A percentile compares a stretch with the other conserved stretches of the same genome.
Conservation (phyloP, 768 basidiomycete species). For the Amanita pallidorosea region DNA sequence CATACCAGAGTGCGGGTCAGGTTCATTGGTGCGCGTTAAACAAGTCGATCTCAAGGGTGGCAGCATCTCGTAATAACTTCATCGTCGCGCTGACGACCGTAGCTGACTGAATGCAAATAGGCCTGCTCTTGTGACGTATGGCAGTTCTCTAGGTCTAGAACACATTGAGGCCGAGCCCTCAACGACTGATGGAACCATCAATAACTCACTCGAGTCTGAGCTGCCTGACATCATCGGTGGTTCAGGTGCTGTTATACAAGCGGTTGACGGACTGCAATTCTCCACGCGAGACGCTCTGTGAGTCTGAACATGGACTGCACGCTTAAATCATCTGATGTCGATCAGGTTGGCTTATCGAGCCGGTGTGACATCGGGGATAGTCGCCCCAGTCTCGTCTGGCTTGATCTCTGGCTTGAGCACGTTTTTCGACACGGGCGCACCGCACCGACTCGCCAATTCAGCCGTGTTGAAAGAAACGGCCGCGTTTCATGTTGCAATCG, state of each 20-base stretch:
- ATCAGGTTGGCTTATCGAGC: conserved; percentile 45
- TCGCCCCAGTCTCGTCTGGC: conserved; percentile 37
- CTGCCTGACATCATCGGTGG: conserved; percentile 34
- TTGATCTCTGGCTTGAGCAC: conserved; percentile 49
- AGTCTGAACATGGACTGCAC: conserved; percentile 7
- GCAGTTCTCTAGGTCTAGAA: conserved; percentile 50
- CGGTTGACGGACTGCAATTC: conserved; percentile 67
- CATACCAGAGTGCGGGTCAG: conserved; percentile 14
- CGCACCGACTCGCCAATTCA: conserved; percentile 42
- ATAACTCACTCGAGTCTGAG: conserved; percentile 30
- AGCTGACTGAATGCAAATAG: conserved; percentile 17
- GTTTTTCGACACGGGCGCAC: conserved; percentile 44
- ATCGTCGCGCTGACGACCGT: conserved; percentile 10
- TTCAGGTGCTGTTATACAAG: conserved; percentile 32
- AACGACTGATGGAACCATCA: conserved; percentile 49
- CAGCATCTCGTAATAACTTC: conserved; percentile 38
- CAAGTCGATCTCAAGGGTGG: conserved; percentile 59
- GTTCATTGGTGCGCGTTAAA: conserved; percentile 11
- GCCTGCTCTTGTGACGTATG: conserved; percentile 54
- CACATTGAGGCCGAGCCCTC: conserved; percentile 50
- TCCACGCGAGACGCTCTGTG: conserved; percentile 44
- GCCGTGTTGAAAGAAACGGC: conserved; percentile 50
- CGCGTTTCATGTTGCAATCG: conserved; percentile 53
- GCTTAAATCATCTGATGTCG: background rate
- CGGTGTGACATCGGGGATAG: conserved; percentile 55